Base-by-base conservation (phyloP, 208 protist species). In the Eutreptiella sp. region DNA sequence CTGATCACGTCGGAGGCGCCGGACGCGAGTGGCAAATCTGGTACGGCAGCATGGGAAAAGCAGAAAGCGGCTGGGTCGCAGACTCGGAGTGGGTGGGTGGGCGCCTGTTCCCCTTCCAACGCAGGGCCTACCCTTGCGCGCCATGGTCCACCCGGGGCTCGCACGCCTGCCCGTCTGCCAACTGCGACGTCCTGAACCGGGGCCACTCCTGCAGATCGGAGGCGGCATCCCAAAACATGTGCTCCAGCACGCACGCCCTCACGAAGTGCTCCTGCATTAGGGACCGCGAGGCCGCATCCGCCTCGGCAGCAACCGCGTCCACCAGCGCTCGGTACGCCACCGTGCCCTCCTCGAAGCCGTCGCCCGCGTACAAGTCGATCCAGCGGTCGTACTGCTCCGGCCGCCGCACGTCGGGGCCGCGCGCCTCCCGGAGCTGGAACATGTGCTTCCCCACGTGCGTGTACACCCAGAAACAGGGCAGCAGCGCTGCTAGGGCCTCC, bases 381-480 rank as follows among this genome's bases (percentile, higher is more conserved):
- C 50, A 57, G n/a, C 19, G 11, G 7, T 57, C 11, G 29, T 47
- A 57, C 11, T 57, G 28, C 31, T 7, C 9, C 9, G 14, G 21
- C 26, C 21, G 31, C 11, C 16, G 11, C 36, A n/a, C n/a, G n/a
- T n/a, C n/a, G n/a, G 7, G 36, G 36, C 50, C 50, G 14, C 24
- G 31, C 9, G 9, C 29, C n/a, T 19, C 26, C n/a, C 11, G 7
- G 11, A 24, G 16, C 31, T 7, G n/a, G 50, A 42, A 28, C 16
- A 57, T 14, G 36, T n/a, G 14, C 36, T 57, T 57, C 11, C 50
- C 50, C 11, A 57, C 50, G 50, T 57, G 36, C 11, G 14, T 16
- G 36, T 57, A 57, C 14, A 57, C 28, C 50, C 50, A 57, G 36
- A 57, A 57, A 33, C 50, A 57, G 11, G 50, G 50, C 16, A 28